phyloP scores from a whole-genome alignment of 1,284 basidiomycete genomes.

The Papiliotrema laurentii region DNA sequence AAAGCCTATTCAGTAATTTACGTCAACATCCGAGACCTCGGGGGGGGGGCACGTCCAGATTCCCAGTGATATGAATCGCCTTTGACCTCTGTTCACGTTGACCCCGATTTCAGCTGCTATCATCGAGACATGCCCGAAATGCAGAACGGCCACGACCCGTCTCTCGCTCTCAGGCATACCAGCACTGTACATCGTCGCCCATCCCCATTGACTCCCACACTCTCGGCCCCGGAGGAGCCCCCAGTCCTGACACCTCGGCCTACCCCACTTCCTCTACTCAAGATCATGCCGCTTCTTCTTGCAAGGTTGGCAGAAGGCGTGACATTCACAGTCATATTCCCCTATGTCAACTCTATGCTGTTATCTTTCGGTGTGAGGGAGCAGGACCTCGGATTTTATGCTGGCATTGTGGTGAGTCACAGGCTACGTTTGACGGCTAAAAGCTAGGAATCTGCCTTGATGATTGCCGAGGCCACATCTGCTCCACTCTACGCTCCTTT shows the following conservation, averaged over 20 bases:
- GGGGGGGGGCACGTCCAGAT: too few species aligned
- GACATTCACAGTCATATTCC: slow-evolving; percentile 36
- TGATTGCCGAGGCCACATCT: slow-evolving; percentile 33
- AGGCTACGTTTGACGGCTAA: not conserved
- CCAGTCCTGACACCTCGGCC: too few species aligned
- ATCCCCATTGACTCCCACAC: not conserved
- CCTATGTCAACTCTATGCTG: slow-evolving; percentile 43
- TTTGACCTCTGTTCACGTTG: too few species aligned
- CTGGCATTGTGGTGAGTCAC: slow-evolving; percentile 29
- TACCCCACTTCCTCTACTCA: slow-evolving; percentile 26
- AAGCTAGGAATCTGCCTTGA: slow-evolving; percentile 31
- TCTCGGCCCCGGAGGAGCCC: too few species aligned
- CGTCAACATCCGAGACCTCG: too few species aligned
- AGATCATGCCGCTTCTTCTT: slow-evolving; percentile 29
- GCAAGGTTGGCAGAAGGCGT: slow-evolving; percentile 32
- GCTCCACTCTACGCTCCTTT: slow-evolving; percentile 36
- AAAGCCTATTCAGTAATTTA: too few species aligned
- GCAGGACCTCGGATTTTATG: slow-evolving; percentile 34
- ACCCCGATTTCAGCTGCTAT: too few species aligned
- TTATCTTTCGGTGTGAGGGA: slow-evolving; percentile 33
- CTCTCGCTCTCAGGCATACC: not conserved
- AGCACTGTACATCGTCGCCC: not conserved
- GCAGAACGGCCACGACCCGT: too few species aligned
- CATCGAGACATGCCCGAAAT: too few species aligned
- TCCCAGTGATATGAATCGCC: too few species aligned